A percentile compares a stretch with the other conserved stretches of the same genome.
These are phyloP conservation scores for Pythium pectinolyticum DNA, from an alignment of 352 stramenopile species.

Conservation along the genomic window DNA sequence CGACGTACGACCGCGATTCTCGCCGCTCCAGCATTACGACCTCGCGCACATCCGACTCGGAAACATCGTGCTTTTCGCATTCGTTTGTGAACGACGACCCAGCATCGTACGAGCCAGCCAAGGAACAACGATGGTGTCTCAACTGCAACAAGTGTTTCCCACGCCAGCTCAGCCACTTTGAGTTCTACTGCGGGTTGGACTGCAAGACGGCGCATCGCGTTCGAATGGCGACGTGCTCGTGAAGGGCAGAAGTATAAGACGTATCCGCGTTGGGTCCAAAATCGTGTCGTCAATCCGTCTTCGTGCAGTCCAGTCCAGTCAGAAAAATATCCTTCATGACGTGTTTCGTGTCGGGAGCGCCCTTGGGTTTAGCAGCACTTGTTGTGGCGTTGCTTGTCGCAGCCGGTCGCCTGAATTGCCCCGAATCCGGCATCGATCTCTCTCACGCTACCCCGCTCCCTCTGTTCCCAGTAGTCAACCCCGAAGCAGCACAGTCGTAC, in stretches of 20 bases:
- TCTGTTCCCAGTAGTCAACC: no score
- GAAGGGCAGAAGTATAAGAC: no score
- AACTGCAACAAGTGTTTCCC: constrained; percentile 83
- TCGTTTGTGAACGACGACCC: constrained; percentile 24
- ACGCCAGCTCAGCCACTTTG: constrained; percentile 60
- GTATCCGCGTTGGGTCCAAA: no score
- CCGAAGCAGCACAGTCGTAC: no score
- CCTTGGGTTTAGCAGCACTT: no score
- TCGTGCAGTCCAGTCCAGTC: background rate
- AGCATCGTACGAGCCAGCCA: constrained; percentile 49
- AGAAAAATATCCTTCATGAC: no score
- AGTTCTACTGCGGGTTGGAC: constrained; percentile 68
- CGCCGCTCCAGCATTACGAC: constrained; percentile 25
- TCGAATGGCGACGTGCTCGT: constrained; percentile 26
- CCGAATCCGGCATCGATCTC: no score
- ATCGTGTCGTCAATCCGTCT: background rate
- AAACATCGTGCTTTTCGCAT: constrained; percentile 21
- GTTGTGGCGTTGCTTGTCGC: no score
- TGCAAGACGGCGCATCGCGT: constrained; percentile 70
- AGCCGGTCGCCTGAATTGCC: no score
- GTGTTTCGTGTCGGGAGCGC: no score
- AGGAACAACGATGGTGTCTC: constrained; percentile 71
- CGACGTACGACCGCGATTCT: constrained; percentile 2
- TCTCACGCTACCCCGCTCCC: no score
- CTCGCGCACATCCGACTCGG: constrained; percentile 26